A percentile compares a stretch with the other conserved stretches of the same genome.
These are phyloP conservation scores for Pythium monospermum DNA, from an alignment of 352 stramenopile species.

Conservation along the genomic window DNA sequence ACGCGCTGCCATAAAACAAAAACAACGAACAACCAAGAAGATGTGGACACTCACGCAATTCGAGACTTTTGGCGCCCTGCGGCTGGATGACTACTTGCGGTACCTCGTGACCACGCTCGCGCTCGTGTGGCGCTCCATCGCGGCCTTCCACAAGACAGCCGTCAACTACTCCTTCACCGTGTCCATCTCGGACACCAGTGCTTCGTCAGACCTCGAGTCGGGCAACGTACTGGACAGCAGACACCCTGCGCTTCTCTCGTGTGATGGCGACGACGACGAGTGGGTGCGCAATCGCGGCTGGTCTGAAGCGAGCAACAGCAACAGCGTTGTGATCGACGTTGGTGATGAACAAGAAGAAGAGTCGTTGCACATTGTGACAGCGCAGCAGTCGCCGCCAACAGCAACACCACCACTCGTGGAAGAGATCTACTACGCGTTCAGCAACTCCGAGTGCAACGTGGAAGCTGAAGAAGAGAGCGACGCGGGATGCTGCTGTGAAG, in stretches of 20 bases:
- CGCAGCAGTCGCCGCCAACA: too few species aligned
- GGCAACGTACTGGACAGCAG: constrained; percentile 20
- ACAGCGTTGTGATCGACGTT: too few species aligned
- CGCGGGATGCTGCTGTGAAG: too few species aligned
- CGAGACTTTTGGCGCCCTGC: constrained; percentile 12
- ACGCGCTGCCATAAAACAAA: constrained; percentile 8
- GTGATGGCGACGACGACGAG: constrained; percentile 1
- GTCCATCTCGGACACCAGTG: constrained; percentile 48
- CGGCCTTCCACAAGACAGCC: constrained; percentile 34
- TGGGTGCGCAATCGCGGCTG: constrained; percentile 5
- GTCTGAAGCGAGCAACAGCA: constrained; percentile 13
- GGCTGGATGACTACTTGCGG: constrained; percentile 14
- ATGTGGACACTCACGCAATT: constrained; percentile 18
- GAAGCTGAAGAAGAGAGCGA: too few species aligned
- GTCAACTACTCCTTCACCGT: constrained; percentile 56
- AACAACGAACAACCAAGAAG: background rate
- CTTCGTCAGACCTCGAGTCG: constrained; percentile 10
- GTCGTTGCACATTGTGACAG: too few species aligned
- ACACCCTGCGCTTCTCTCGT: constrained; percentile 13
- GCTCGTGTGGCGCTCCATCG: constrained; percentile 18
- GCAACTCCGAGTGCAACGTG: too few species aligned
- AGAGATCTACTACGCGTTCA: too few species aligned
- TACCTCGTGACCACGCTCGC: constrained; percentile 17
- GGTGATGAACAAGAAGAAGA: too few species aligned
- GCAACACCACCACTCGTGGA: too few species aligned